These are phyloP conservation scores for Umbelopsis sp. DNA, from an alignment of 371 early-diverging fungal genomes.

Conservation along the genomic window DNA sequence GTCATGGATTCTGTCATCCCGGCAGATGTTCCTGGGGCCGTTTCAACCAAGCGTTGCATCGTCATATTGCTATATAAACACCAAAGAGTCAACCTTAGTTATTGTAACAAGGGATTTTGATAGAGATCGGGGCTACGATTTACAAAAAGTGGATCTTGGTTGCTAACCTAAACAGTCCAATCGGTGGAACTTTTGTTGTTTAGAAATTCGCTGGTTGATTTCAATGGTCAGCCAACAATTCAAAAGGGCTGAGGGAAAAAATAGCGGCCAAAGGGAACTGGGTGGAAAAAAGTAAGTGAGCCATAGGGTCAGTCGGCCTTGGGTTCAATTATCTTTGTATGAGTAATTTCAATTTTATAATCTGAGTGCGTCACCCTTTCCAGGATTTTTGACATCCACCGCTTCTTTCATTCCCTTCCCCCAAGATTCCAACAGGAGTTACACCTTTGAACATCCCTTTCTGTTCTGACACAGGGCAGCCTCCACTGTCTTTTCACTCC, in stretches of 20 bases:
- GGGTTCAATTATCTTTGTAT: neutral
- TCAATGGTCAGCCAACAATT: conserved; percentile 3
- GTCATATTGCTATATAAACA: conserved; percentile 11
- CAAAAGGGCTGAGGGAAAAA: conserved; percentile 9
- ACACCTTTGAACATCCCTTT: neutral
- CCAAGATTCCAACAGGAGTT: neutral
- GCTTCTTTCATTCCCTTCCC: neutral
- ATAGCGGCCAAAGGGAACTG: neutral
- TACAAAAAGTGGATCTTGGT: neutral
- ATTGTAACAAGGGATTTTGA: neutral
- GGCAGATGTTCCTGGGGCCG: conserved; percentile 13
- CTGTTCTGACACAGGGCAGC: neutral
- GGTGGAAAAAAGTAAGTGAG: neutral
- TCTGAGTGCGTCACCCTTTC: neutral
- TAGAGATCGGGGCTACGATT: conserved; percentile 1
- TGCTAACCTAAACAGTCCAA: conserved; percentile 9
- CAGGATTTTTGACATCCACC: neutral
- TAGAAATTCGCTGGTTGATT: neutral
- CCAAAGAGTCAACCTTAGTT: neutral
- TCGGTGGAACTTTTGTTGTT: neutral
- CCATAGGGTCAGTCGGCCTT: neutral
- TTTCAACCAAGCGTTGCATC: conserved; percentile 18
- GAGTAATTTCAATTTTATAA: neutral
- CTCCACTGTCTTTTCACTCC: neutral
- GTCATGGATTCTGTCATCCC: conserved; percentile 6